Percentiles rank a stretch among this genome's conserved stretches.
phyloP scores from a whole-genome alignment of 2,329 filamentous ascomycete species.

The Colletotrichum gloeosporioides region DNA sequence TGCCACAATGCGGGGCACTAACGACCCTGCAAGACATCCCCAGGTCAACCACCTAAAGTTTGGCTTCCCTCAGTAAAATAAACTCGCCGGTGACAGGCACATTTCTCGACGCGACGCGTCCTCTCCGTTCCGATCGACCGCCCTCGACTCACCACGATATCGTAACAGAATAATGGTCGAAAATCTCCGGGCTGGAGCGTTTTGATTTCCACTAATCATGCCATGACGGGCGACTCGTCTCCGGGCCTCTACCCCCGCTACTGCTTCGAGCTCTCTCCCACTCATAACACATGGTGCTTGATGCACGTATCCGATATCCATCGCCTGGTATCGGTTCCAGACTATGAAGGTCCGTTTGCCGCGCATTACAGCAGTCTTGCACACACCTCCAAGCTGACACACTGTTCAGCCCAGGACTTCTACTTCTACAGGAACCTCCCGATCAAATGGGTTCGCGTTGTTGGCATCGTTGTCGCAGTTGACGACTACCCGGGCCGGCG shows the following conservation, averaged over 20 bases:
- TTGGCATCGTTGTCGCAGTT: slow-evolving; percentile 71
- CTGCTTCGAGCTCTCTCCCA: slow-evolving; percentile 68
- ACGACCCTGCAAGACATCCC: not conserved
- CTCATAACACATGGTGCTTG: slow-evolving; percentile 64
- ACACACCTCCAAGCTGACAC: not conserved
- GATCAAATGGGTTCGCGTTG: slow-evolving; percentile 75
- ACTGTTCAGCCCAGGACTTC: slow-evolving; percentile 50
- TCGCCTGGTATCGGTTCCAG: slow-evolving; percentile 49
- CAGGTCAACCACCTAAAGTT: slow-evolving; percentile 5
- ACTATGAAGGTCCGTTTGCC: slow-evolving; percentile 55
- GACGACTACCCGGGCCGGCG: slow-evolving; percentile 53
- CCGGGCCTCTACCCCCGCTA: slow-evolving; percentile 62
- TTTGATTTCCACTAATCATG: slow-evolving; percentile 37
- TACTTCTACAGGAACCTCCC: slow-evolving; percentile 78
- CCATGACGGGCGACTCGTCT: slow-evolving; percentile 51
- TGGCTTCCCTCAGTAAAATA: not conserved
- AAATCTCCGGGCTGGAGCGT: not conserved
- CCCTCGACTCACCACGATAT: not conserved
- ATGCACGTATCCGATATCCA: slow-evolving; percentile 57
- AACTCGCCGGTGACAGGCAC: not conserved
- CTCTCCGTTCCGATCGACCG: not conserved
- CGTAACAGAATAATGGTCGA: not conserved
- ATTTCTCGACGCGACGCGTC: not conserved
- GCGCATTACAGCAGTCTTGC: not conserved
- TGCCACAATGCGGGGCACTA: slow-evolving; percentile 13